These are phyloP conservation scores for Suillus occidentalis DNA, from an alignment of 768 basidiomycete genomes.

Conservation along the genomic window DNA sequence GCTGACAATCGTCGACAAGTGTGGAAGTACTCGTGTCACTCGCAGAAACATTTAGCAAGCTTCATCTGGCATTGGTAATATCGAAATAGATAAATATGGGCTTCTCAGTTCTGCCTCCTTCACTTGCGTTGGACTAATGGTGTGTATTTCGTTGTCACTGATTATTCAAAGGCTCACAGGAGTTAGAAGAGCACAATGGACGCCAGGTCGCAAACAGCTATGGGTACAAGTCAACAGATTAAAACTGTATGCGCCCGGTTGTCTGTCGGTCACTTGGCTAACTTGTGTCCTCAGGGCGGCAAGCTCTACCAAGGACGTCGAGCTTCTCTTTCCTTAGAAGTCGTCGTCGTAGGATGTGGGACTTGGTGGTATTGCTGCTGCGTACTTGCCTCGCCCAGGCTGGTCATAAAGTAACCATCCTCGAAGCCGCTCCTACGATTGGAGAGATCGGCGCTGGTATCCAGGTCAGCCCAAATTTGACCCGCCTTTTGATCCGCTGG, in stretches of 20 bases:
- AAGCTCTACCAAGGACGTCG: slow-evolving; percentile 25
- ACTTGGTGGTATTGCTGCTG: slow-evolving; percentile 50
- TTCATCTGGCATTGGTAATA: slow-evolving; percentile 8
- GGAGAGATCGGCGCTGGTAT: slow-evolving; percentile 55
- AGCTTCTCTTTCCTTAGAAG: slow-evolving; percentile 28
- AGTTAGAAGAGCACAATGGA: background rate
- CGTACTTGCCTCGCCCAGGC: slow-evolving; percentile 44
- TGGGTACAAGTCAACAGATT: background rate
- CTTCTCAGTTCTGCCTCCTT: background rate
- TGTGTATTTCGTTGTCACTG: background rate
- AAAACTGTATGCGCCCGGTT: background rate
- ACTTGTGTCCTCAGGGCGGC: slow-evolving; percentile 2
- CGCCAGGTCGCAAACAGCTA: background rate
- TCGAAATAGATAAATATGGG: background rate
- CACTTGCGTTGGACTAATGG: background rate
- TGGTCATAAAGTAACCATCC: slow-evolving; percentile 49
- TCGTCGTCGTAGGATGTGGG: slow-evolving; percentile 52
- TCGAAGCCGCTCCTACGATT: slow-evolving; percentile 41
- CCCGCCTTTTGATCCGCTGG: slow-evolving; percentile 50
- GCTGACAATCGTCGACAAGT: background rate
- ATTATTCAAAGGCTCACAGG: background rate
- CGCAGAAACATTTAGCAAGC: slow-evolving; percentile 15
- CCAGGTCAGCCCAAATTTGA: slow-evolving; percentile 44
- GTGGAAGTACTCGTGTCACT: slow-evolving; percentile 8
- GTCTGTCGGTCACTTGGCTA: background rate